These are phyloP conservation scores for Rhizopogon rudus DNA, from an alignment of 768 basidiomycete genomes.

Conservation along the genomic window DNA sequence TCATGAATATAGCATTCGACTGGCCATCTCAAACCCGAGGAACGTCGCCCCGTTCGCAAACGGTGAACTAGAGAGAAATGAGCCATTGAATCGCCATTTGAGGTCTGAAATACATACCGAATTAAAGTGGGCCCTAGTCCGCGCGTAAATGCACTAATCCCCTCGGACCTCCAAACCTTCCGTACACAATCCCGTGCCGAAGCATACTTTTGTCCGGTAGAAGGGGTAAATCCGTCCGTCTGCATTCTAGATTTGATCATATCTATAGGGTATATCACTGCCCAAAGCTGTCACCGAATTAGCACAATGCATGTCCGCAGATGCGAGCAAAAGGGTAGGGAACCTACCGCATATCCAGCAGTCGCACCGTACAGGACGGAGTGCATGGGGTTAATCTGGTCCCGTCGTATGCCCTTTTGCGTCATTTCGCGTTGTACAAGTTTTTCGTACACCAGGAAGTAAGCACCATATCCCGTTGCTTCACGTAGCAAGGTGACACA, in stretches of 20 bases:
- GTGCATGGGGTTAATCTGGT: constrained; percentile 73
- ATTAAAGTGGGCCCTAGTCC: constrained; percentile 93
- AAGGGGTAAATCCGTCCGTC: constrained; percentile 79
- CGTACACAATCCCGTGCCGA: constrained; percentile 80
- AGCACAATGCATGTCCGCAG: constrained; percentile 3
- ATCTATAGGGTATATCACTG: constrained; percentile 92
- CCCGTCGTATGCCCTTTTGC: constrained; percentile 63
- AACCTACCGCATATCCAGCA: constrained; percentile 84
- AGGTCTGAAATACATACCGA: constrained; percentile 46
- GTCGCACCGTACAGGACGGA: constrained; percentile 86
- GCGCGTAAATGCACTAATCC: constrained; percentile 80
- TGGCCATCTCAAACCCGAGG: constrained; percentile 92
- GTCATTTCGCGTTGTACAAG: constrained; percentile 83
- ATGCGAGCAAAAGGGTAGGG: background rate
- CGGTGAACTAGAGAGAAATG: constrained; percentile 58
- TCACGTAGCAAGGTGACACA: constrained; percentile 83
- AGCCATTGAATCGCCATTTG: constrained; percentile 6
- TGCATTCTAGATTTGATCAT: constrained; percentile 97
- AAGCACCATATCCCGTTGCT: constrained; percentile 76
- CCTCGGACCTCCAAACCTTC: constrained; percentile 80
- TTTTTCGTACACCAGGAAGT: constrained; percentile 92
- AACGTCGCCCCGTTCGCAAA: constrained; percentile 98
- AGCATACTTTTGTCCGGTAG: constrained; percentile 76
- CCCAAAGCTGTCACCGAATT: constrained; percentile 60
- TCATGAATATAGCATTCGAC: constrained; percentile 52